Evolutionary conservation across 192 early-diverging fungal genomes (phyloP).

Genomic region (Helicostylum pulchrum): DNA sequence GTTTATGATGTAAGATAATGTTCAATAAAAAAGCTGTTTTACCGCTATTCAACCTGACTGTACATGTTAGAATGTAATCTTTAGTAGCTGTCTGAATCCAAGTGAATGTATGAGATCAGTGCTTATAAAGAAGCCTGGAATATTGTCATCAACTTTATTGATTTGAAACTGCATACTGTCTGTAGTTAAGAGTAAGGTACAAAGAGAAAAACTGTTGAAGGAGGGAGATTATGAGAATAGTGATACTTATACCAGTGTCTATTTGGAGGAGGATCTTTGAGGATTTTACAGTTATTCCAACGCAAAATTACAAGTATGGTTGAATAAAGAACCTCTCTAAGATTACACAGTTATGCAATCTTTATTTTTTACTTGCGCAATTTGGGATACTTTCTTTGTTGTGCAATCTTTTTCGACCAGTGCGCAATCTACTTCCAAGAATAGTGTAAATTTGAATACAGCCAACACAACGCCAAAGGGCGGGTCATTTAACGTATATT

Average conservation of each 20-base stretch:
- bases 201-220: conserved; percentile 5
- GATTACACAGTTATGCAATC: conserved; percentile 7
- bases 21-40: conserved; percentile 2
- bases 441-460: neutral
- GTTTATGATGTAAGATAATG: conserved; percentile 5
- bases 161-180: neutral
- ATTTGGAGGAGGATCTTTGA: conserved; percentile 7
- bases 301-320: neutral
- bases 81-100: too few species aligned
- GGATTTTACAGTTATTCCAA: conserved; percentile 1
- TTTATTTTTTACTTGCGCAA: neutral
- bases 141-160: too few species aligned
- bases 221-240: conserved; percentile 2
- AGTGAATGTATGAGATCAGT: too few species aligned
- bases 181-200: conserved; percentile 2
- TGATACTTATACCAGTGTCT: conserved; percentile 4
- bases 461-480: neutral
- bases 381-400: neutral
- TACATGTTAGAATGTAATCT: too few species aligned
- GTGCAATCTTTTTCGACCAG: conserved; percentile 4
- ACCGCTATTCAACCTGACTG: too few species aligned
- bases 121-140: too few species aligned
- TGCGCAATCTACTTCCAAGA: neutral
- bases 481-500: too few species aligned
- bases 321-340: conserved; percentile 12